Evolutionary conservation across 805 yeast genomes (phyloP), one percentile per base, ranked within the genome.

Genomic region (Monosporozyma aquatica): DNA sequence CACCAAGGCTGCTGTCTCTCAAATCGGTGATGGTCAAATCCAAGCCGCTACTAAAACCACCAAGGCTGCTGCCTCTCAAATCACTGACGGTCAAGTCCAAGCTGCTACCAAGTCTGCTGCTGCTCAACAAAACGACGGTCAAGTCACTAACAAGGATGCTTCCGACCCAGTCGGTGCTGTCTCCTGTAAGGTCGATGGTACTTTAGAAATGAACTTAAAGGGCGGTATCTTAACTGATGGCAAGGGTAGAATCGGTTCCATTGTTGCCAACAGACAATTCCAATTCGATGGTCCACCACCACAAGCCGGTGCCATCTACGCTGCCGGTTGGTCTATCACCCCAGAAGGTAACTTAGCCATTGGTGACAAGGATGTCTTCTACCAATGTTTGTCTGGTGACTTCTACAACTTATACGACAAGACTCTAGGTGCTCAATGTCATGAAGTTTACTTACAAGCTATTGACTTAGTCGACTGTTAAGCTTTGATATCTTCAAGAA

Each of bases 251-350:
- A 65, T 82, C 51, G 89, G 89, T 53, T 75, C 87, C 40, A 80
- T 82, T 65, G 90, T 82, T 53, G 79, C 87, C 42, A 82, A 81
- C 78, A 72, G 82, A 70, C 90, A 82, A 69, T 82, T 82, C 75
- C 90, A 82, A 69, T 82, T 82, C 57, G 90, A 82, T 62, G 89
- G 89, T 59, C 86, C 87, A 48, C 83, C 85, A 67, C 87, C 89
- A 58, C 90, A 82, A 71, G 85, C 82, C 26, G 84, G 83, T 64
- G 71, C 83, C 45, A 72, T 78, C 59, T 76, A 74, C 61, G 83
- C 85, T 54, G 78, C 74, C 45, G 84, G 85, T 50, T 78, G 85
- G 85, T 62, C 71, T 34, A 58, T 68, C 47, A 62, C 70, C 43
- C 74, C 72, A 49, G 80, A 72, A 17, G 76, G 75, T 64, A 57